Evolutionary conservation across 306 rosid genomes (phyloP).

Genomic region (Gastrolobium villosum): DNA sequence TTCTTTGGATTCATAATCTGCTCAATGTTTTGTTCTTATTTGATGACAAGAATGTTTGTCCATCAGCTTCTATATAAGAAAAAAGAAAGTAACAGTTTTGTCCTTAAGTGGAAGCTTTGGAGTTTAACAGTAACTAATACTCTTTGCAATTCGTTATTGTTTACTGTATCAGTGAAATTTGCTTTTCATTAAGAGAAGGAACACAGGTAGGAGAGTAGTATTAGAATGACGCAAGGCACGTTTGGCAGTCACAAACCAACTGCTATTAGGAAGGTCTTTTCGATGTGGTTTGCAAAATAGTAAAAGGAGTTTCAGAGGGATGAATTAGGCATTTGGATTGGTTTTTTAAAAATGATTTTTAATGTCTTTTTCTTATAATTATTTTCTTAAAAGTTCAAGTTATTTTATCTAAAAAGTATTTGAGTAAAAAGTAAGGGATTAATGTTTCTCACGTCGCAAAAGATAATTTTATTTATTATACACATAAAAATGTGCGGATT

Average conservation of each 20-base stretch:
- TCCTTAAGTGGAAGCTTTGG: neutral
- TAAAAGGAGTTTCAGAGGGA: neutral
- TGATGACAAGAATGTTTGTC: slow-evolving; percentile 54
- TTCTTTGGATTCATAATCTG: slow-evolving; percentile 53
- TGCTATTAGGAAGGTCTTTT: neutral
- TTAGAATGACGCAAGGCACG: neutral
- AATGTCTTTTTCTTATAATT: too few species aligned
- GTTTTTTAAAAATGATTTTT: too few species aligned
- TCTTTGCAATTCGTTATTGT: slow-evolving; percentile 23
- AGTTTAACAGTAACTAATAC: neutral
- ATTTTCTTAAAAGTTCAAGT: too few species aligned
- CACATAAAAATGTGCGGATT: too few species aligned
- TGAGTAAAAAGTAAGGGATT: too few species aligned
- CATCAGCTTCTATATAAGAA: slow-evolving; percentile 36
- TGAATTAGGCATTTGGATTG: neutral
- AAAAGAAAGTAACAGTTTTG: slow-evolving; percentile 48
- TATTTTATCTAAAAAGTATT: too few species aligned
- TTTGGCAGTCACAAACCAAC: neutral
- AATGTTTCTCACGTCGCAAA: too few species aligned
- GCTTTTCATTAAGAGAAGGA: neutral
- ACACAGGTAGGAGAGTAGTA: neutral
- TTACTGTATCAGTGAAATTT: slow-evolving; percentile 3
- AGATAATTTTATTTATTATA: too few species aligned
- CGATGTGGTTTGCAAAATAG: neutral
- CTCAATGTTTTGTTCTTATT: slow-evolving; percentile 42